phyloP scores from a whole-genome alignment of 768 basidiomycete species.

The Baorangia bicolor region DNA sequence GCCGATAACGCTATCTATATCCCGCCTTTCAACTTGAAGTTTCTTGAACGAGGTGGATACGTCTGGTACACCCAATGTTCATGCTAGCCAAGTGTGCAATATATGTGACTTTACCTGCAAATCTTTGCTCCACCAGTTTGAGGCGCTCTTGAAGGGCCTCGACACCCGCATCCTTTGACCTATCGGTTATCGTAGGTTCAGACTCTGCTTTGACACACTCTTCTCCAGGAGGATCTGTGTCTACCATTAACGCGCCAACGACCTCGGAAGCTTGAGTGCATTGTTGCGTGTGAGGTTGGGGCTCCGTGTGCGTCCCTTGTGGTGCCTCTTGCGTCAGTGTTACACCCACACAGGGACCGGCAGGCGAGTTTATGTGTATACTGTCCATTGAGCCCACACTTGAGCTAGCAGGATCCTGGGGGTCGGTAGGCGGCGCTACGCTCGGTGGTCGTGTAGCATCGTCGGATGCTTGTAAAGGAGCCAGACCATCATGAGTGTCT shows the following conservation, averaged over 20 bases:
- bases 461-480: not conserved
- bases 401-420: not conserved
- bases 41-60: slow-evolving; percentile 76
- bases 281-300: not conserved
- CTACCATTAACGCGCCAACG: not conserved
- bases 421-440: not conserved
- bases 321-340: not conserved
- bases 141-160: slow-evolving; percentile 66
- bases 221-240: not conserved
- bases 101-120: slow-evolving; percentile 49
- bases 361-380: not conserved
- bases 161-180: slow-evolving; percentile 33
- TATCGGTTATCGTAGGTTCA: not conserved
- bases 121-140: slow-evolving; percentile 73
- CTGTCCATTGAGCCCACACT: not conserved
- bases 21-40: slow-evolving; percentile 68
- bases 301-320: not conserved
- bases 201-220: not conserved
- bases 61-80: slow-evolving; percentile 43
- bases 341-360: not conserved
- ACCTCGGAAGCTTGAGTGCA: not conserved
- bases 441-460: not conserved
- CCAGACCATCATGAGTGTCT: not conserved
- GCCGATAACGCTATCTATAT: slow-evolving; percentile 64
- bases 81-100: not conserved